Evolutionary conservation across 257 asterid species (phyloP).

Genomic region (Ligustrum vulgare): DNA sequence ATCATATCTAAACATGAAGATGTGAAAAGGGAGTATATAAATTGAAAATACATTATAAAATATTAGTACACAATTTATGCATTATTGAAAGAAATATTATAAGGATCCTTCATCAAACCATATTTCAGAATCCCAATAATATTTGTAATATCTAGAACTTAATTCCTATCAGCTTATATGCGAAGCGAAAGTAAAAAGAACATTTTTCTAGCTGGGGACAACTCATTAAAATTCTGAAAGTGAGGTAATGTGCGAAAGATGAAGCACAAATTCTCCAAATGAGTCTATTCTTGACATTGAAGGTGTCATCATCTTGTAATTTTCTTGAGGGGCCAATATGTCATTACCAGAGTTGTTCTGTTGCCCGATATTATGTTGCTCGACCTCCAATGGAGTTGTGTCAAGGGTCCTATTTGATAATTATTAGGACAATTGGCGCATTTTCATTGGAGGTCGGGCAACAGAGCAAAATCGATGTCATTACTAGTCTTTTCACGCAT

Average conservation of each 20-base stretch:
- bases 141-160: slow-evolving; percentile 12
- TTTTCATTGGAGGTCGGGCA: too few species aligned
- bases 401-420: too few species aligned
- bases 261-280: slow-evolving; percentile 57
- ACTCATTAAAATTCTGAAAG: slow-evolving; percentile 46
- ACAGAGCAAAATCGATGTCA: too few species aligned
- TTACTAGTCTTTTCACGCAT: slow-evolving; percentile 21
- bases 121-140: slow-evolving; percentile 48
- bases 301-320: slow-evolving; percentile 20
- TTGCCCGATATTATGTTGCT: too few species aligned
- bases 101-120: slow-evolving; percentile 49
- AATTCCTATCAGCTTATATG: slow-evolving; percentile 3
- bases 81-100: neutral
- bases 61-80: too few species aligned
- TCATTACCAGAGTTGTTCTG: slow-evolving; percentile 9
- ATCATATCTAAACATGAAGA: too few species aligned
- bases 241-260: slow-evolving; percentile 77
- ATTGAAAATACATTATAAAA: too few species aligned
- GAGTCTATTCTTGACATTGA: slow-evolving; percentile 62
- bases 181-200: slow-evolving; percentile 1
- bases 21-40: too few species aligned
- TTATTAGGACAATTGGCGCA: too few species aligned
- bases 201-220: slow-evolving; percentile 34
- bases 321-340: slow-evolving; percentile 28
- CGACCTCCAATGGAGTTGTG: too few species aligned